A percentile compares a stretch with the other conserved stretches of the same genome.
phyloP scores from a whole-genome alignment of 1,284 basidiomycete genomes.

The Fistulina hepatica region DNA sequence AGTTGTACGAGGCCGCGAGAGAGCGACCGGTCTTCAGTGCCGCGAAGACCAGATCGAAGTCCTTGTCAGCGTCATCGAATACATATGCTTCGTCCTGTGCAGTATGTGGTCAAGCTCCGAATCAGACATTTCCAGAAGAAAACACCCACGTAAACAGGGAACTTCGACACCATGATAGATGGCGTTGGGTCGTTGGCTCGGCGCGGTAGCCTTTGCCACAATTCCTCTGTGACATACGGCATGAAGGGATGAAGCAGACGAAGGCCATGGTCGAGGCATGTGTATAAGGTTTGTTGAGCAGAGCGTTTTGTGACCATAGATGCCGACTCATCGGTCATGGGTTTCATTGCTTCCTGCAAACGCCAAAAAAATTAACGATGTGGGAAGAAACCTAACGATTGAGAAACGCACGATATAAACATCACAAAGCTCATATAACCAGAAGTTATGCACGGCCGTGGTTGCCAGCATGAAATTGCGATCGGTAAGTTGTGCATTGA shows the following conservation, averaged over 20 bases:
- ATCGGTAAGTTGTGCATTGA: conserved; percentile 68
- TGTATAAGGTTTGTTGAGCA: conserved; percentile 94
- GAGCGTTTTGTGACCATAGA: conserved; percentile 57
- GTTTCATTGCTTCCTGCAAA: conserved; percentile 89
- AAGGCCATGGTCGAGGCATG: conserved; percentile 85
- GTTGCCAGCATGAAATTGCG: conserved; percentile 94
- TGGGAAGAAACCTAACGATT: not conserved
- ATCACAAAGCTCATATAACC: conserved; percentile 97
- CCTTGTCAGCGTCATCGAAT: conserved; percentile 67
- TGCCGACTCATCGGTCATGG: conserved; percentile 78
- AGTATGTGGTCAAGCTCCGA: not conserved
- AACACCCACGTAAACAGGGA: conserved; percentile 64
- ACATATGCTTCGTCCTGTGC: conserved; percentile 50
- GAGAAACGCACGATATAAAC: conserved; percentile 78
- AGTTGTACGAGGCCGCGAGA: conserved; percentile 82
- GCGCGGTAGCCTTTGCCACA: conserved; percentile 93
- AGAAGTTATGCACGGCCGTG: conserved; percentile 82
- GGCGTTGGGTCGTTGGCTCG: conserved; percentile 72
- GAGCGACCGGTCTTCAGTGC: conserved; percentile 76
- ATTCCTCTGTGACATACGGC: conserved; percentile 98
- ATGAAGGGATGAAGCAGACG: conserved; percentile 95
- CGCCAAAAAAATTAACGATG: conserved; percentile 1
- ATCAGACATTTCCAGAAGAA: not conserved
- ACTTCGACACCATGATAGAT: conserved; percentile 84
- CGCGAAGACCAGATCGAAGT: conserved; percentile 83